A percentile compares a stretch with the other conserved stretches of the same genome.
These are phyloP conservation scores for Puccinia horiana DNA, from an alignment of 1,284 basidiomycete species.

Conservation along the genomic window DNA sequence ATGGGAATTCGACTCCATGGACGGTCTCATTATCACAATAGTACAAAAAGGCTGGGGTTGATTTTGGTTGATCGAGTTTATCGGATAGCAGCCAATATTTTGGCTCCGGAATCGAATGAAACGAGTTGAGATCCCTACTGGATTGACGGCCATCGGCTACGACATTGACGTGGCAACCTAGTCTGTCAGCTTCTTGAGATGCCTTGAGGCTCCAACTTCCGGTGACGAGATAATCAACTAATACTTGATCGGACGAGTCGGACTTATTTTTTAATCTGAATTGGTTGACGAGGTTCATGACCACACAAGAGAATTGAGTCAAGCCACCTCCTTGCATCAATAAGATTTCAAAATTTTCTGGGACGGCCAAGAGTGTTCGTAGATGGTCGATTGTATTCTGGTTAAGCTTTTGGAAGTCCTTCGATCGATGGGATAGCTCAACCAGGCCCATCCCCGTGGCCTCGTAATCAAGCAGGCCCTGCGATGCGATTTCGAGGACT, in stretches of 20 bases:
- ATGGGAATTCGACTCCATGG: slow-evolving; percentile 86
- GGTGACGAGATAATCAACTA: slow-evolving; percentile 73
- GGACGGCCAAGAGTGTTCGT: slow-evolving; percentile 74
- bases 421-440: slow-evolving; percentile 88
- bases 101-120: slow-evolving; percentile 76
- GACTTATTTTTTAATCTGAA: slow-evolving; percentile 66
- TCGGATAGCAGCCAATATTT: slow-evolving; percentile 73
- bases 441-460: slow-evolving; percentile 87
- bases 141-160: slow-evolving; percentile 69
- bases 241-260: slow-evolving; percentile 62
- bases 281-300: slow-evolving; percentile 81
- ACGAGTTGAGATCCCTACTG: slow-evolving; percentile 70
- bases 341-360: slow-evolving; percentile 78
- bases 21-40: slow-evolving; percentile 99
- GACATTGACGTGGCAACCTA: slow-evolving; percentile 66
- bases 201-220: slow-evolving; percentile 90
- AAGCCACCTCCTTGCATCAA: slow-evolving; percentile 91
- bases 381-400: slow-evolving; percentile 66
- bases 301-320: slow-evolving; percentile 82
- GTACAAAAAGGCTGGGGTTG: slow-evolving; percentile 78
- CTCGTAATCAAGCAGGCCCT: slow-evolving; percentile 79
- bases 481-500: slow-evolving; percentile 74
- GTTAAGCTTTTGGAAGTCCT: slow-evolving; percentile 76
- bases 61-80: slow-evolving; percentile 54
- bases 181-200: slow-evolving; percentile 72